Percentiles rank a stretch among this genome's conserved stretches.
phyloP scores from a whole-genome alignment of 2,329 filamentous ascomycete species.

The Aspergillus oerlinghausenensis region DNA sequence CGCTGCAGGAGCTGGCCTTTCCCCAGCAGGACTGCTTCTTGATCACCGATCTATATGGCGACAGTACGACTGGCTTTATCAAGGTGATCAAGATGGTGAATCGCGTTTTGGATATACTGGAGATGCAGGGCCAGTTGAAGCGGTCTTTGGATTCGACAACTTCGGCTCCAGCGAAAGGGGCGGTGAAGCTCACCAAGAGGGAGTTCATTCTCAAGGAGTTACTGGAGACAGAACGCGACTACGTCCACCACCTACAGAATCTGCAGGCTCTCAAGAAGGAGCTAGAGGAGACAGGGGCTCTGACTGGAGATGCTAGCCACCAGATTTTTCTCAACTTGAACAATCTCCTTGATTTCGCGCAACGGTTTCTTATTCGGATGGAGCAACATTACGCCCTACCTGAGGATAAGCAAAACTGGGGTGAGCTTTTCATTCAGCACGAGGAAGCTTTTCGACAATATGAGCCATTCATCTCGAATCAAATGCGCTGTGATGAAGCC shows the following conservation, averaged over 20 bases:
- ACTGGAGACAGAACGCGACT: conserved; percentile 92
- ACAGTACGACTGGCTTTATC: conserved; percentile 94
- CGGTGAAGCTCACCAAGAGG: conserved; percentile 62
- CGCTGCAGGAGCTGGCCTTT: conserved; percentile 75
- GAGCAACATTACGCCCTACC: conserved; percentile 90
- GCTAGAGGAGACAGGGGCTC: conserved; percentile 78
- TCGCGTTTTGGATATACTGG: conserved; percentile 79
- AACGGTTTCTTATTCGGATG: conserved; percentile 88
- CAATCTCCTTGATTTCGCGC: conserved; percentile 88
- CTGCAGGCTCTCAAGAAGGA: conserved; percentile 87
- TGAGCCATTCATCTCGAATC: conserved; percentile 95
- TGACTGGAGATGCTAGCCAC: conserved; percentile 86
- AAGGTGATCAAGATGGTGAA: conserved; percentile 96
- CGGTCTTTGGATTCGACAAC: conserved; percentile 52
- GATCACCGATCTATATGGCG: conserved; percentile 83
- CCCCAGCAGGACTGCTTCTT: conserved; percentile 81
- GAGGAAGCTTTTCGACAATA: conserved; percentile 89
- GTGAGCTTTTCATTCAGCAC: conserved; percentile 79
- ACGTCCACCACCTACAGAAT: conserved; percentile 94
- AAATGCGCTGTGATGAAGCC: conserved; percentile 81
- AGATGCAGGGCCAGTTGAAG: conserved; percentile 71
- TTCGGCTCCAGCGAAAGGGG: conserved; percentile 39
- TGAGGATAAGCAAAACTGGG: conserved; percentile 79
- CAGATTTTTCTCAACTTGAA: conserved; percentile 97
- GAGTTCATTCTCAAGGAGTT: conserved; percentile 90